Evolutionary conservation across 768 basidiomycete genomes (phyloP), one percentile per base, ranked within the genome.

Genomic region (Russula olivacea): DNA sequence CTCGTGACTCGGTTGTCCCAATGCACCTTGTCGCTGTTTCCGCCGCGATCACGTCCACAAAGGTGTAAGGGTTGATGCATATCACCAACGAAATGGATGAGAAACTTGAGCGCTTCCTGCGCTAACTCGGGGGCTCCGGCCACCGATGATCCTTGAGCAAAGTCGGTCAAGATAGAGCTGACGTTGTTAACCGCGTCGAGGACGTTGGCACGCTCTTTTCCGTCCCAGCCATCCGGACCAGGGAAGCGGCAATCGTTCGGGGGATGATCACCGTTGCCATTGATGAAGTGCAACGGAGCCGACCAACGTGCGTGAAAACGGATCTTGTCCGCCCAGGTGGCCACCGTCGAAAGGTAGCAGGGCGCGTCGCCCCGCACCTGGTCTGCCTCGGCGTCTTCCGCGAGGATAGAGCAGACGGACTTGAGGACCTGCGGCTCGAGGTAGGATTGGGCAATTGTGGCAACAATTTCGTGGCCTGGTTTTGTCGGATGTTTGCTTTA

Each of bases 21-120:
- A 14, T 76, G 69, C 30, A 94, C 91, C 68, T 85, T 85, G 65
- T 80, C 81, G 7, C 82, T 81, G 70, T 98, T 98, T 1, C 95
- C 96, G 5, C 96, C 96, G 34, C 90, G 80, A 68, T 93, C 85
- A 19, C 93, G 79, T 2, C 91, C 91, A 0, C 89, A 89, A 41
- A 99, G 80, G 73, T 99, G 96, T 58, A 99, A 76, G 5, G 96
- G 96, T 81, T 89, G 86, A 69, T 97, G 96, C 80, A 96, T 79
- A 72, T 98, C 96, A 0, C 96, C 94, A 12, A 97, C 59, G 69
- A 93, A 98, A 73, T 99, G 97, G 34, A 95, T 82, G 36, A 99
- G 77, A 77, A 97, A 99, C 73, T 91, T 89, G 69, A 98, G 78
- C 2, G 96, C 91, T 68, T 93, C 89, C 69, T 87, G 85, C 2